A percentile compares a stretch with the other conserved stretches of the same genome.
Evolutionary conservation across 2,329 filamentous ascomycete genomes (phyloP).

Genomic region (Fusarium burgessii): DNA sequence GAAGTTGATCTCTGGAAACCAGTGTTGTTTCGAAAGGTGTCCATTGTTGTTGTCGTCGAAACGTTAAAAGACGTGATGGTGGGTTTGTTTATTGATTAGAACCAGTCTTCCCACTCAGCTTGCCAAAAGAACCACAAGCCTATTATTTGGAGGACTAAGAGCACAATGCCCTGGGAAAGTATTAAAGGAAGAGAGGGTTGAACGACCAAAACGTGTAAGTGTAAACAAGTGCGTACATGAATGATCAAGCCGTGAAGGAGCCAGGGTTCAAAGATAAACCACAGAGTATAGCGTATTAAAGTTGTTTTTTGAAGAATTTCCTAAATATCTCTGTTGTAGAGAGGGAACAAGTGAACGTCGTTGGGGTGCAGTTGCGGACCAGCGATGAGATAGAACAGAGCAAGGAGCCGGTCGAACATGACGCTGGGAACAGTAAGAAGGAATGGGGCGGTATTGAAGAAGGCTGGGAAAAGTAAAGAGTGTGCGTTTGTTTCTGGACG

Average conservation of each 20-base stretch:
- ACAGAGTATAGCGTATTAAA: not conserved
- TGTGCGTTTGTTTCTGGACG: not conserved
- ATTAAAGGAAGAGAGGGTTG: not conserved
- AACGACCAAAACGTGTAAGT: not conserved
- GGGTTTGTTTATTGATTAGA: not conserved
- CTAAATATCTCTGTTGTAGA: not conserved
- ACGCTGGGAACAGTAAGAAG: not conserved
- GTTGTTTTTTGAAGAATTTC: not conserved
- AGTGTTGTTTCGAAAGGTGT: slow-evolving; percentile 13
- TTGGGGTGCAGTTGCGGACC: not conserved
- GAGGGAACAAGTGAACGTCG: not conserved
- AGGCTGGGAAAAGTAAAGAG: not conserved
- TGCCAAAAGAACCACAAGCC: not conserved
- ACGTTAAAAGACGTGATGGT: not conserved
- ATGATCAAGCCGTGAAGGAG: not conserved
- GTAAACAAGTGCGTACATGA: not conserved
- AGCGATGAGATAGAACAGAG: not conserved
- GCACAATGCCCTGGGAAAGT: not conserved
- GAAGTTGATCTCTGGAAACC: slow-evolving; percentile 21
- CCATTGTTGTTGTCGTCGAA: slow-evolving; percentile 25
- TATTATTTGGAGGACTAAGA: not conserved
- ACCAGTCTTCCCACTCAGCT: not conserved
- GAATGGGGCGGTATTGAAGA: not conserved
- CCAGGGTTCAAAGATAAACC: not conserved
- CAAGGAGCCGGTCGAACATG: not conserved